Percentiles rank a stretch among this genome's conserved stretches.
These are phyloP conservation scores for Verticillium isaacii DNA, from an alignment of 2,329 filamentous ascomycete species.

Conservation along the genomic window DNA sequence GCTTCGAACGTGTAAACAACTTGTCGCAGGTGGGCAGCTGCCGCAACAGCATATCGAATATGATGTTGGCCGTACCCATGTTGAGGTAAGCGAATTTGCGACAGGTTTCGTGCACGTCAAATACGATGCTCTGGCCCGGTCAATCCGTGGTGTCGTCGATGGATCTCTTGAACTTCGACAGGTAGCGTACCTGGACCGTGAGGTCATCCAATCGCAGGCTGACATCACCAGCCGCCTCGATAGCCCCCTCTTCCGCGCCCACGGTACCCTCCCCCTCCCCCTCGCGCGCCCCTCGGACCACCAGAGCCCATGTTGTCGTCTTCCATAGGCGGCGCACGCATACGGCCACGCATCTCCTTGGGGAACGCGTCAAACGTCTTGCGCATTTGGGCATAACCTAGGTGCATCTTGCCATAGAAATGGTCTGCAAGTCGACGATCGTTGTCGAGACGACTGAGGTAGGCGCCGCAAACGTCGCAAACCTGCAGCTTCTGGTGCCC, in stretches of 20 bases:
- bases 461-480: slow-evolving; percentile 96
- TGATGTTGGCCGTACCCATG: too few relatives aligned
- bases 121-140: too few relatives aligned
- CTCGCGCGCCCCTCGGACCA: slow-evolving; percentile 43
- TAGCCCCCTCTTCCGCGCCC: slow-evolving; percentile 46
- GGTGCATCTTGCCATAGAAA: slow-evolving; percentile 99
- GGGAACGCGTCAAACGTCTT: slow-evolving; percentile 85
- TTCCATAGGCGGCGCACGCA: slow-evolving; percentile 53
- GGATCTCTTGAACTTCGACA: too few relatives aligned
- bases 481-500: slow-evolving; percentile 98
- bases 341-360: slow-evolving; percentile 75
- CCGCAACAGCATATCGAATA: too few relatives aligned
- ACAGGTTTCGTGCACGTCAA: too few relatives aligned
- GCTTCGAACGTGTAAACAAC: too few relatives aligned
- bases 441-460: slow-evolving; percentile 87
- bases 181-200: not conserved
- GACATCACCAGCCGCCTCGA: slow-evolving; percentile 40
- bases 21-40: too few relatives aligned
- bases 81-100: too few relatives aligned
- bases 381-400: slow-evolving; percentile 97
- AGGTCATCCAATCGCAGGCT: not conserved
- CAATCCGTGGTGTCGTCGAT: too few relatives aligned
- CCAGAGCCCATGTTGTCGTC: slow-evolving; percentile 38
- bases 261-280: slow-evolving; percentile 48
- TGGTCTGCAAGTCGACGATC: slow-evolving; percentile 91